Percentiles rank a stretch among this genome's conserved stretches.
These are phyloP conservation scores for Fusarium brevicatenulatum DNA, from an alignment of 2,329 filamentous ascomycete genomes.

Conservation along the genomic window DNA sequence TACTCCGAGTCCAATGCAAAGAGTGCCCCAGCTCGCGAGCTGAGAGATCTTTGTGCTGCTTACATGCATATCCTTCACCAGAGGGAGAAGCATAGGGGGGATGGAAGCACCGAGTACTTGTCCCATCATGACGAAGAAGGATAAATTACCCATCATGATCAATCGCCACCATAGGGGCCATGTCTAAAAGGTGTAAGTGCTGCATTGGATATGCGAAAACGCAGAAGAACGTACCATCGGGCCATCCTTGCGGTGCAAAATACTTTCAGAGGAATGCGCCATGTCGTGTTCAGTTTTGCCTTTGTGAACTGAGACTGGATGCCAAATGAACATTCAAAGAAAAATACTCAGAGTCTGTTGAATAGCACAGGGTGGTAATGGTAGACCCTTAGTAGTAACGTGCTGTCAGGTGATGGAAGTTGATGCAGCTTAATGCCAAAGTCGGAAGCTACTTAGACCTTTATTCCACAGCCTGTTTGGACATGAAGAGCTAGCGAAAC, in stretches of 20 bases:
- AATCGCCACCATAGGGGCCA: background rate
- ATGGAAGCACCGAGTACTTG: background rate
- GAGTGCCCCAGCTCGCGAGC: background rate
- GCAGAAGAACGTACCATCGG: background rate
- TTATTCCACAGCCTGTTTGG: background rate
- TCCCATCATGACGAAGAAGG: background rate
- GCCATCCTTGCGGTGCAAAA: background rate
- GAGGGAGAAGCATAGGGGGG: background rate
- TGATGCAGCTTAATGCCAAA: accelerated
- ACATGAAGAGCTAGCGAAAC: accelerated
- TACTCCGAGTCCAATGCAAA: background rate
- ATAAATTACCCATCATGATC: background rate
- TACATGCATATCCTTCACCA: background rate
- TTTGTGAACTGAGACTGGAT: accelerated
- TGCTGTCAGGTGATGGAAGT: accelerated
- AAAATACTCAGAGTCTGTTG: accelerated
- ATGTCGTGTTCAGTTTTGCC: background rate
- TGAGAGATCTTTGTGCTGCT: background rate
- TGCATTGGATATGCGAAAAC: no score
- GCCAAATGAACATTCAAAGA: background rate
- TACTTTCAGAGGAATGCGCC: background rate
- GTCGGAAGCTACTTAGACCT: background rate
- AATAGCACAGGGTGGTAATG: accelerated
- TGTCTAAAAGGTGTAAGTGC: background rate
- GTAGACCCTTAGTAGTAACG: accelerated